Conservation (phyloP, 768 basidiomycete genomes). For the Sarcomyxa edulis region DNA sequence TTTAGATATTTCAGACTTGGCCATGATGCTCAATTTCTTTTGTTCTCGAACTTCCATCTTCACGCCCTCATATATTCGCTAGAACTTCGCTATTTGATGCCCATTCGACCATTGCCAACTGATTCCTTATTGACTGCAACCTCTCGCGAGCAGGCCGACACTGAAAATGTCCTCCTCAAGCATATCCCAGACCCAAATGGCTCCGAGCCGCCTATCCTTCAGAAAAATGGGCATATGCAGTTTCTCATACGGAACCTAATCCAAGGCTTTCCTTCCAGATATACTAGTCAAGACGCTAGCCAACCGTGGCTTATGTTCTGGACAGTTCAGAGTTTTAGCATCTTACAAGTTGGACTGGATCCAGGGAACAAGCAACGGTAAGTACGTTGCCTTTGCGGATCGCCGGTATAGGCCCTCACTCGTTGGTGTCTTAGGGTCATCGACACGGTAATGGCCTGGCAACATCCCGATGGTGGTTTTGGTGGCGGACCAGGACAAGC, state of each 20-base stretch:
- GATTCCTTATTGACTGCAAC: constrained; percentile 65
- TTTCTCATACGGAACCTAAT: constrained; percentile 68
- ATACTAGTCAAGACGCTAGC: constrained; percentile 85
- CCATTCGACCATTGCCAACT: constrained; percentile 33
- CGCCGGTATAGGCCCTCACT: not conserved
- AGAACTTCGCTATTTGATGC: too few relatives aligned
- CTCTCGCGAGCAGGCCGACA: constrained; percentile 55
- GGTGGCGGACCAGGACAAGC: constrained; percentile 88
- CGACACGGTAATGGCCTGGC: constrained; percentile 74
- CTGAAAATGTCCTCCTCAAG: constrained; percentile 56
- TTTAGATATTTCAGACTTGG: too few relatives aligned
- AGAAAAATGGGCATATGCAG: constrained; percentile 65
- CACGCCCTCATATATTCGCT: too few relatives aligned
- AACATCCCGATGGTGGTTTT: constrained; percentile 88
- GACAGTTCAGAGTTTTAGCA: constrained; percentile 80
- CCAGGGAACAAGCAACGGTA: constrained; percentile 73
- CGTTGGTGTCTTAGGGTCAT: constrained; percentile 52
- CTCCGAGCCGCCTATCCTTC: constrained; percentile 35
- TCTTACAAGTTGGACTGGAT: constrained; percentile 75
- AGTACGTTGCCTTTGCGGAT: constrained; percentile 15
- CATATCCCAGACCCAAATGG: constrained; percentile 42
- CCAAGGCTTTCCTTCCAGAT: constrained; percentile 78
- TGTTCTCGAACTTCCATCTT: too few relatives aligned
- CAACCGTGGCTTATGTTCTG: constrained; percentile 96
- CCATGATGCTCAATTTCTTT: too few relatives aligned